Base-by-base conservation (phyloP, 148 eudicot species). In the Rhododendron henanense region DNA sequence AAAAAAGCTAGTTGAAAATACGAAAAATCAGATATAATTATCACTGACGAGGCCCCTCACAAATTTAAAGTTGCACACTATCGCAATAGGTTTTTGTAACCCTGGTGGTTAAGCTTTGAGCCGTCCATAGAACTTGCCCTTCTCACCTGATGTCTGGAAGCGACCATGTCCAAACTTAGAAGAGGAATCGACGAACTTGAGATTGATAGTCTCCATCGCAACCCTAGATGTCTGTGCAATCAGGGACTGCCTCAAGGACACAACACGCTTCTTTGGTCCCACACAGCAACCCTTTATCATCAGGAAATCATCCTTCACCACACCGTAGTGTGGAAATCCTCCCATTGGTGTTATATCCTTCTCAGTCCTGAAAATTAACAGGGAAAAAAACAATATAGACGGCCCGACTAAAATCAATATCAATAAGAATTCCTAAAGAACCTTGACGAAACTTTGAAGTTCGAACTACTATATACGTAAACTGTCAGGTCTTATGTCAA, bases 261-360 rank as follows among this genome's bases (percentile, higher is more conserved):
- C 92, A 41, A 91, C 92, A 5, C 91, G 87, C 84, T 89, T 91
- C 84, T 89, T 91, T 23, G 91, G 91, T 25, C 91, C 93, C 21
- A 91, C 91, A 47, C 91, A 88, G 83, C 93, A 88, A 3, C 93
- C 93, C 82, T 91, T 91, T n/a, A 91, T 91, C 93, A 91, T 65
- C 81, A 91, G 71, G 69, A 78, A 91, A 67, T 91, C 93, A 45
- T 85, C 91, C 50, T 88, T 91, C 86, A 91, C 93, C 76, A 86
- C 87, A 10, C 92, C 92, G 50, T 89, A 91, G 82, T 91, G 92
- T 4, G 92, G 92, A 75, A 90, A 90, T 28, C 92, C 92, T 55
- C 92, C 92, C 88, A 90, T 87, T 63, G 93, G 93, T 37, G 93
- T 91, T 50, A 91, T 86, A 23, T 89, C 93, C 85, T 91, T 91